Percentiles rank a stretch among this genome's conserved stretches.
These are phyloP conservation scores for Geotrichum macrosporum DNA, from an alignment of 1,139 yeast genomes.

Conservation along the genomic window DNA sequence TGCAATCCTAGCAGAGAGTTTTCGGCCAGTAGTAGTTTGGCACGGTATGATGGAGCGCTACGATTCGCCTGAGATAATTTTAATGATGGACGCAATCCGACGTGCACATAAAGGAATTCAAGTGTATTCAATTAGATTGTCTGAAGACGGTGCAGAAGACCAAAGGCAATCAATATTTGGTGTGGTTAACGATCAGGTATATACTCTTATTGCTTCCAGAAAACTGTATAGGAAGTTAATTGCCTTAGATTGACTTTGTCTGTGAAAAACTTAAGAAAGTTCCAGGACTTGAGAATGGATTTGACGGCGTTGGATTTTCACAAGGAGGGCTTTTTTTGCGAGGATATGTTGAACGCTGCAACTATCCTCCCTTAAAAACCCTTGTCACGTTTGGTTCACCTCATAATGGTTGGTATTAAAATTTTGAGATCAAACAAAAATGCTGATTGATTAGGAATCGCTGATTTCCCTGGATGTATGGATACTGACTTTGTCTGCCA, in stretches of 20 bases:
- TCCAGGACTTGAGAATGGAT: conserved; percentile 50
- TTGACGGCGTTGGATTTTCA: conserved; percentile 74
- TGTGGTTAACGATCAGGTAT: conserved; percentile 48
- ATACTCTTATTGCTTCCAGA: conserved; percentile 26
- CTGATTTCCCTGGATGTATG: conserved; percentile 61
- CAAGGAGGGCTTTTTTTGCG: conserved; percentile 77
- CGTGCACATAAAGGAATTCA: conserved; percentile 48
- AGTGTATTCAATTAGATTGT: conserved; percentile 52
- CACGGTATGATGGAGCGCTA: conserved; percentile 81
- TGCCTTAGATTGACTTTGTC: conserved; percentile 33
- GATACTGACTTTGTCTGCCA: conserved; percentile 60
- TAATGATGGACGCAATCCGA: conserved; percentile 45
- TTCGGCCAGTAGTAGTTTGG: conserved; percentile 66
- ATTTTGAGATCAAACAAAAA: not conserved
- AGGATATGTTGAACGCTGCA: conserved; percentile 58
- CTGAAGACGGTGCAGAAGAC: conserved; percentile 50
- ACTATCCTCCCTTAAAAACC: conserved; percentile 46
- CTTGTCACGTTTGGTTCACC: conserved; percentile 78
- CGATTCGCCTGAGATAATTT: conserved; percentile 55
- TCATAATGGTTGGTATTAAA: conserved; percentile 54
- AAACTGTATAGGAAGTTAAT: too few species aligned
- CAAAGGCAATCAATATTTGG: conserved; percentile 57
- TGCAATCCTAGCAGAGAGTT: not conserved
- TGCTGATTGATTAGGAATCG: conserved; percentile 35
- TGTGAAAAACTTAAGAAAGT: conserved; percentile 44